A percentile compares a stretch with the other conserved stretches of the same genome.
phyloP scores from a whole-genome alignment of 495 filamentous ascomycete species.

The Acidiella bohemica region DNA sequence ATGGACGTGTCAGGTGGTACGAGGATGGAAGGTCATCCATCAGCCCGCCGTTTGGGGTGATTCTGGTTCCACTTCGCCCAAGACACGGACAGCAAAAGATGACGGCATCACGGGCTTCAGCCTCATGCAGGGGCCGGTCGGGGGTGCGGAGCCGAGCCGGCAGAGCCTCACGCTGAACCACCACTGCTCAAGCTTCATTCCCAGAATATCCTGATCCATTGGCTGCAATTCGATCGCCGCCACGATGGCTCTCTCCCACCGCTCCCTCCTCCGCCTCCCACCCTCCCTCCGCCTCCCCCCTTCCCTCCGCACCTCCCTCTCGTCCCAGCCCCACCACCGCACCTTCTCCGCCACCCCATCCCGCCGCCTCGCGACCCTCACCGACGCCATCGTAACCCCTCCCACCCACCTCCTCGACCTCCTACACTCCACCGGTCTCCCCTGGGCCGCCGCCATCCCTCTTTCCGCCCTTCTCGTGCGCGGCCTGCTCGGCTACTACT shows the following conservation, averaged over 20 bases:
- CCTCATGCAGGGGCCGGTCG: too few species aligned
- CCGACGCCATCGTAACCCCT: slow-evolving; percentile 37
- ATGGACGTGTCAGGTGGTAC: too few species aligned
- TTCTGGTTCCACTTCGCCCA: too few species aligned
- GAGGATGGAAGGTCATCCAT: too few species aligned
- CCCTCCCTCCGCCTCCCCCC: slow-evolving; percentile 13
- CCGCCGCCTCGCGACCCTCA: slow-evolving; percentile 26
- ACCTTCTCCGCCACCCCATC: slow-evolving; percentile 23
- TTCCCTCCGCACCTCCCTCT: neutral
- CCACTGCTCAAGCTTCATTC: too few species aligned
- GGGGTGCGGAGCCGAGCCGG: too few species aligned
- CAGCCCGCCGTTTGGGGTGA: too few species aligned
- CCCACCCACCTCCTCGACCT: slow-evolving; percentile 45
- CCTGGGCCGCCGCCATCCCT: slow-evolving; percentile 62
- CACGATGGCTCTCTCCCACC: neutral
- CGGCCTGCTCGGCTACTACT: slow-evolving; percentile 36
- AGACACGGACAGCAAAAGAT: too few species aligned
- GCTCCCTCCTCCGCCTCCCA: neutral
- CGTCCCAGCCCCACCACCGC: slow-evolving; percentile 1
- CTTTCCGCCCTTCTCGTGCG: slow-evolving; percentile 53
- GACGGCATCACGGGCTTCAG: too few species aligned
- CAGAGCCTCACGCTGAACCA: too few species aligned
- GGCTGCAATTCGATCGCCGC: neutral
- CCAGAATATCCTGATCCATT: too few species aligned
- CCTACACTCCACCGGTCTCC: slow-evolving; percentile 47